Conservation (phyloP, 2,329 filamentous ascomycete genomes). For the Neofusicoccum sp. region DNA sequence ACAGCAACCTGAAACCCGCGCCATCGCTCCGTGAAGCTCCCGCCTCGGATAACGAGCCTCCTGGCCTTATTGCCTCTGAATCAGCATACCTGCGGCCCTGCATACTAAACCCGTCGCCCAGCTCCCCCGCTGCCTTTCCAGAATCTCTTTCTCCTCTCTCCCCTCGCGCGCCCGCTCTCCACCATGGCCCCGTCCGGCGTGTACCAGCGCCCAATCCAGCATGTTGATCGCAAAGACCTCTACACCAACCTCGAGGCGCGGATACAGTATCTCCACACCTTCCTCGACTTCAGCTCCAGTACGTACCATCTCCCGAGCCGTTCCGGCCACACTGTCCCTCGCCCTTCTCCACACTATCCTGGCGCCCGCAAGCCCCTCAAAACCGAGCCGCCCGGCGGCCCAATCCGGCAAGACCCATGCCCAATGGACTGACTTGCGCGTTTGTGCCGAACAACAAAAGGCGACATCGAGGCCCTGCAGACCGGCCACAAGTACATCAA, state of each 20-base stretch:
- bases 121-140: background rate
- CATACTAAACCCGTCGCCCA: slow-evolving; percentile 15
- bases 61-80: slow-evolving; percentile 14
- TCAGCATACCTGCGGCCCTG: slow-evolving; percentile 14
- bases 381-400: background rate
- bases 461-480: slow-evolving; percentile 71
- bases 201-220: slow-evolving; percentile 48
- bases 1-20: slow-evolving; percentile 13
- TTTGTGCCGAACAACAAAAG: slow-evolving; percentile 42
- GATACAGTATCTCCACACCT: slow-evolving; percentile 73
- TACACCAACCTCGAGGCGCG: slow-evolving; percentile 71
- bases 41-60: slow-evolving; percentile 9
- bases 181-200: slow-evolving; percentile 15
- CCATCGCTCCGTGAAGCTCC: background rate
- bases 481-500: slow-evolving; percentile 75
- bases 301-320: slow-evolving; percentile 34
- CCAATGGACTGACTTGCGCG: background rate
- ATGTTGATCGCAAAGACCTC: slow-evolving; percentile 70
- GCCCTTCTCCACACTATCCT: background rate
- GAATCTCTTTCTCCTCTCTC: background rate
- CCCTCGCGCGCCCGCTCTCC: background rate
- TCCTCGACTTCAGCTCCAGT: slow-evolving; percentile 75
- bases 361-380: background rate
- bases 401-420: background rate
- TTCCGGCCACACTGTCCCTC: slow-evolving; percentile 15